Evolutionary conservation across 805 yeast species (phyloP).

Genomic region (Zygosaccharomyces bisporus): DNA sequence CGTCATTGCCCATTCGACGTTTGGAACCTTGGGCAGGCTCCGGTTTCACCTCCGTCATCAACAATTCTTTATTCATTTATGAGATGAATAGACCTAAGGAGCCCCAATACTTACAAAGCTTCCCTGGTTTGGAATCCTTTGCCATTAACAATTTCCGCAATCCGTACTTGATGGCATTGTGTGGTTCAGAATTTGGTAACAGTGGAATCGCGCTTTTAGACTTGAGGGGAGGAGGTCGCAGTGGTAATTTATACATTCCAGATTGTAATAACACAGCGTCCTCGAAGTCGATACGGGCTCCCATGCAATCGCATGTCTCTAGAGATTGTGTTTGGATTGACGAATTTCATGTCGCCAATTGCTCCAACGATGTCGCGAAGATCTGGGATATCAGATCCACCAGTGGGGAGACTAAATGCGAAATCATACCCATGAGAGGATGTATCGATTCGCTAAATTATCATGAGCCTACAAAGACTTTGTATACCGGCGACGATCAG

Average conservation of each 20-base stretch:
- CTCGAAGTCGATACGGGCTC: constrained; percentile 12
- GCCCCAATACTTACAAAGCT: constrained; percentile 27
- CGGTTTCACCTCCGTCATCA: constrained; percentile 58
- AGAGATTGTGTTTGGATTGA: constrained; percentile 26
- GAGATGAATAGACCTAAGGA: constrained; percentile 50
- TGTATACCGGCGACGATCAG: constrained; percentile 25
- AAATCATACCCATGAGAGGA: constrained; percentile 25
- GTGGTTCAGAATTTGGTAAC: constrained; percentile 55
- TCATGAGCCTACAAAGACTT: constrained; percentile 12
- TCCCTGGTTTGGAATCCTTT: constrained; percentile 25
- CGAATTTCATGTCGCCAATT: constrained; percentile 23
- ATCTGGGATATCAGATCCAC: constrained; percentile 29
- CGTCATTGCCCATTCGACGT: constrained; percentile 23
- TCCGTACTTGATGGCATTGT: constrained; percentile 48
- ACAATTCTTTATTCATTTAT: constrained; percentile 73
- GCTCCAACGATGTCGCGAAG: constrained; percentile 21
- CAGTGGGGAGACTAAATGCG: constrained; percentile 20
- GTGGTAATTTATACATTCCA: constrained; percentile 25
- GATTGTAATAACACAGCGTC: constrained; percentile 16
- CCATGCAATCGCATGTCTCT: constrained; percentile 18
- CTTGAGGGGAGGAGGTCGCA: constrained; percentile 40
- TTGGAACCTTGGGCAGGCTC: constrained; percentile 17
- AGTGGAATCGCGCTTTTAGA: constrained; percentile 76
- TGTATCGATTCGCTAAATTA: constrained; percentile 20
- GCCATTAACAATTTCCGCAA: constrained; percentile 36